Percentiles rank a stretch among this genome's conserved stretches.
phyloP scores from a whole-genome alignment of 2,329 filamentous ascomycete genomes.

The Aspergillus unguis region DNA sequence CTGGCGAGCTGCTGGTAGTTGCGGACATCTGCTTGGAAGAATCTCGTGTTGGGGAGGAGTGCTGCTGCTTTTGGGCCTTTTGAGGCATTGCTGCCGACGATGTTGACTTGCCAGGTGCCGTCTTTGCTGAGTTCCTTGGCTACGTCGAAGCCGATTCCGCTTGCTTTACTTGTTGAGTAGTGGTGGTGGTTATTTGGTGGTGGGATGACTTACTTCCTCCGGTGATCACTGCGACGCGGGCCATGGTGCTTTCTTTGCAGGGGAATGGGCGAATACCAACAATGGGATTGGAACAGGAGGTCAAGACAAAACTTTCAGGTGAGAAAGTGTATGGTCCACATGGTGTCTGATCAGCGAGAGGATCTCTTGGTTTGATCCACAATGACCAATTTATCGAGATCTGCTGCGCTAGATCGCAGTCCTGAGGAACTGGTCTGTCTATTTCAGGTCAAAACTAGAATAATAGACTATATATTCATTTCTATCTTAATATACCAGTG shows the following conservation, averaged over 20 bases:
- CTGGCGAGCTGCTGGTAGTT: neutral
- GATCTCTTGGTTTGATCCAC: too few relatives aligned
- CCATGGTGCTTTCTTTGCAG: neutral
- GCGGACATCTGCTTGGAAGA: neutral
- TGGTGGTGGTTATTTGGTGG: neutral
- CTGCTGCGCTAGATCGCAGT: too few relatives aligned
- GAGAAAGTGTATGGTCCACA: neutral
- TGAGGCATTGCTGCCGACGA: neutral
- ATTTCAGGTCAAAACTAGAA: too few relatives aligned
- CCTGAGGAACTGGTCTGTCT: too few relatives aligned
- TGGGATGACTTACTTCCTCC: neutral
- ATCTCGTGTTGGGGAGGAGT: neutral
- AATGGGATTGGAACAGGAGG: neutral
- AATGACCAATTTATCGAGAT: too few relatives aligned
- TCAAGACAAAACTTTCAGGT: neutral
- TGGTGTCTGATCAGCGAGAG: neutral
- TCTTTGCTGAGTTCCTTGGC: neutral
- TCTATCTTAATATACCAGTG: too few relatives aligned
- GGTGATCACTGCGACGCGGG: neutral
- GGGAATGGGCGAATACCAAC: neutral
- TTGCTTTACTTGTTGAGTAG: neutral
- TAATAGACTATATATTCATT: too few relatives aligned
- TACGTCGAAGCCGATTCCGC: neutral
- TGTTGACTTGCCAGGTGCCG: neutral
- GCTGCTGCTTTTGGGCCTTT: neutral